phyloP scores from a whole-genome alignment of 2,329 filamentous ascomycete species.

The Claviceps paspali region DNA sequence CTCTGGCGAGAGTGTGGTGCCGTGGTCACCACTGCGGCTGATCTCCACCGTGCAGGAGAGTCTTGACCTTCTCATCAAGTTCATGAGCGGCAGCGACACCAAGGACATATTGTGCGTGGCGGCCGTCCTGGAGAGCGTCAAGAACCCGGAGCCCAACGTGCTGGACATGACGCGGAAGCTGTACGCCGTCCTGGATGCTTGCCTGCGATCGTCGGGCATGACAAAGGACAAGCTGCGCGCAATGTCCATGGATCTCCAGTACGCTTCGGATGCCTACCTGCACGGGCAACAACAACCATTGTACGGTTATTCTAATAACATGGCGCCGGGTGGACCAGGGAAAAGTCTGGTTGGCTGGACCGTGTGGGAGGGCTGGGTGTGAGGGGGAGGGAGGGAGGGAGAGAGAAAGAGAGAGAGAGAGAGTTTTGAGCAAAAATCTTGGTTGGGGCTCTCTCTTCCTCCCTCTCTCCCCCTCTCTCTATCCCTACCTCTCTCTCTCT shows the following conservation, averaged over 20 bases:
- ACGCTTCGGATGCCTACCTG: conserved; percentile 2
- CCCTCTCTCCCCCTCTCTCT: not conserved
- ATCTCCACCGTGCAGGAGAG: conserved; percentile 30
- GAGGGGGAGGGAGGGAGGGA: not conserved
- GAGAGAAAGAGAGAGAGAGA: too few species aligned
- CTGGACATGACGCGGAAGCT: conserved; percentile 27
- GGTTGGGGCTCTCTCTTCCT: too few species aligned
- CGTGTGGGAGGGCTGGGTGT: conserved; percentile 27
- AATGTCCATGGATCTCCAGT: conserved; percentile 1
- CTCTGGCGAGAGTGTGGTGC: conserved; percentile 19
- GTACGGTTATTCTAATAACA: conserved; percentile 17
- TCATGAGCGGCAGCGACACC: conserved; percentile 33
- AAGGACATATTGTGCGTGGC: conserved; percentile 35
- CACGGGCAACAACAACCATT: conserved; percentile 13
- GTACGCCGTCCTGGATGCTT: conserved; percentile 27
- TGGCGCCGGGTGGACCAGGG: conserved; percentile 12
- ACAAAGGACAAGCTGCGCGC: conserved; percentile 19
- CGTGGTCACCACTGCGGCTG: conserved; percentile 27
- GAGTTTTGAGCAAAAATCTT: too few species aligned
- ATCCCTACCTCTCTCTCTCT: not conserved
- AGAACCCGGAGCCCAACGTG: conserved; percentile 23
- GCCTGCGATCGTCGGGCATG: conserved; percentile 27
- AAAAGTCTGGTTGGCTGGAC: conserved; percentile 20
- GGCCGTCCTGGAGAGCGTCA: conserved; percentile 31
- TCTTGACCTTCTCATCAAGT: conserved; percentile 28